Evolutionary conservation across 2,329 filamentous ascomycete genomes (phyloP).

Genomic region (Zymoseptoria passerinii): DNA sequence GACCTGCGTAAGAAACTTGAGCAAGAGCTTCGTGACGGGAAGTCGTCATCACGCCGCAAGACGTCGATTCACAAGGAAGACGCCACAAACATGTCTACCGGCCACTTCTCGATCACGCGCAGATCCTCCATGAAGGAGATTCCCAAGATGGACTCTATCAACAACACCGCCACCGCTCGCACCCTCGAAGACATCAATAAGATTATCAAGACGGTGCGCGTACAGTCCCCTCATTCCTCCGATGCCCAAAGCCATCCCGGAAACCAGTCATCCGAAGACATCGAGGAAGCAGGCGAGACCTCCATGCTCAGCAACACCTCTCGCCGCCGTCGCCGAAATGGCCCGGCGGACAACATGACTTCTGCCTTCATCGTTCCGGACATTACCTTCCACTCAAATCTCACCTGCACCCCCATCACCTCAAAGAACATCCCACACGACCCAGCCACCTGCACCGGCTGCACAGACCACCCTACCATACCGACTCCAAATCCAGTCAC

Average conservation of each 20-base stretch:
- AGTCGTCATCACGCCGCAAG: constrained; percentile 9
- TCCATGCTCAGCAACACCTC: constrained; percentile 44
- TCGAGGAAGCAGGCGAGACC: constrained; percentile 31
- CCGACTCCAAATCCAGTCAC: constrained; percentile 31
- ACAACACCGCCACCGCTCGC: constrained; percentile 25
- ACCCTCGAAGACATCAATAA: constrained; percentile 24
- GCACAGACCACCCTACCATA: constrained; percentile 33
- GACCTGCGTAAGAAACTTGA: constrained; percentile 48
- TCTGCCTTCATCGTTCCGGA: constrained; percentile 58
- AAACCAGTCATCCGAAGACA: constrained; percentile 18
- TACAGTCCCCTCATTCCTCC: constrained; percentile 30
- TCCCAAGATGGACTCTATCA: background rate
- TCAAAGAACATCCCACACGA: constrained; percentile 29
- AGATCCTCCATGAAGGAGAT: constrained; percentile 50
- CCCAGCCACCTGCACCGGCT: constrained; percentile 49
- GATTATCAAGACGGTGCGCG: constrained; percentile 27
- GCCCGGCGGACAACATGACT: constrained; percentile 44
- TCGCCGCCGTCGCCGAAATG: constrained; percentile 40
- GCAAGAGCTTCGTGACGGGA: constrained; percentile 39
- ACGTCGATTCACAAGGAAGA: constrained; percentile 23
- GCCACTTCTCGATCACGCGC: constrained; percentile 36
- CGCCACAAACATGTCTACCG: constrained; percentile 33
- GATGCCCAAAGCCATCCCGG: constrained; percentile 22
- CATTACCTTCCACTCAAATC: constrained; percentile 43
- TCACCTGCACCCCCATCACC: constrained; percentile 15